Percentiles rank a stretch among this genome's conserved stretches.
Evolutionary conservation across 2,329 filamentous ascomycete species (phyloP).

Genomic region (Penicillium sp.): DNA sequence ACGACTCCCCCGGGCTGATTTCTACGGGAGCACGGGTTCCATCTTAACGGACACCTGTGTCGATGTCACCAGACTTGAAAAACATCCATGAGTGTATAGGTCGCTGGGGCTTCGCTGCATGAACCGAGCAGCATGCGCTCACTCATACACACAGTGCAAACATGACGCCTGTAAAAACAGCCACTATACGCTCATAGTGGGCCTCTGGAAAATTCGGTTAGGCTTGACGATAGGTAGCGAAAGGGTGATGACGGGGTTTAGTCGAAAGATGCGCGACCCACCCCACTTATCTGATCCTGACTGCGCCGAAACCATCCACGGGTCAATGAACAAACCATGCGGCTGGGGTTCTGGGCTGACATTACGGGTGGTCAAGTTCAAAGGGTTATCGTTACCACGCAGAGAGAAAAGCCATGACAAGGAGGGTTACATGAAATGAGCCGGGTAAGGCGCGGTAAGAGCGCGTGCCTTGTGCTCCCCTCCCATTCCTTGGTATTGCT

Average conservation of each 20-base stretch:
- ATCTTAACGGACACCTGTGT: not conserved
- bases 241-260: not conserved
- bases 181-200: not conserved
- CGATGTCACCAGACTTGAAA: not conserved
- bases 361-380: not conserved
- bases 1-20: not conserved
- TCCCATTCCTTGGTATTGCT: slow-evolving; percentile 1
- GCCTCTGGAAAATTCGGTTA: not conserved
- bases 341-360: not conserved
- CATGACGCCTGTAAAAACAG: not conserved
- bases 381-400: not conserved
- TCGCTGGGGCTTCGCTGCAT: not conserved
- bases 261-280: not conserved
- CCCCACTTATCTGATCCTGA: slow-evolving; percentile 2
- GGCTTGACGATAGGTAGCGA: not conserved
- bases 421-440: not conserved
- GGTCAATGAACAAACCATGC: not conserved
- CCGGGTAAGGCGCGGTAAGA: not conserved
- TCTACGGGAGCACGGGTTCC: not conserved
- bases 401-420: not conserved
- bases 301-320: not conserved
- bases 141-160: not conserved
- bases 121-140: not conserved
- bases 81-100: not conserved
- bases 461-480: not conserved